A percentile compares a stretch with the other conserved stretches of the same genome.
phyloP scores from a whole-genome alignment of 352 stramenopile genomes.

The Globisporangium heterothallicum region DNA sequence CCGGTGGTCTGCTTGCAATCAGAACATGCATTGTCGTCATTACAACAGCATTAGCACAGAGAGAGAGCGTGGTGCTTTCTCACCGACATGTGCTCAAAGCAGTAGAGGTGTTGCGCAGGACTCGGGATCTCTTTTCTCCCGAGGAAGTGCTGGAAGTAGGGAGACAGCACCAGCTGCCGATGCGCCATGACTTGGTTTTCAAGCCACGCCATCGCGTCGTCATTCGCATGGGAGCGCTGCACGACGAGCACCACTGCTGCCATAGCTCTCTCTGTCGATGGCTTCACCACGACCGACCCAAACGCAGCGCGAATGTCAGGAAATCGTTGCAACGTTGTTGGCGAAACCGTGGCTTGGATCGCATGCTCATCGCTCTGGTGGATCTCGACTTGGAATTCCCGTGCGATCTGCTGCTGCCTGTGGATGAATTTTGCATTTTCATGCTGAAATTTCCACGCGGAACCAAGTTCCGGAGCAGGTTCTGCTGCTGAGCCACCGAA shows the following conservation, averaged over 20 bases:
- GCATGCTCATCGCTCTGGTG: conserved; percentile 2
- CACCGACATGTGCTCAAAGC: conserved; percentile 6
- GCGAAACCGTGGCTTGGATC: conserved; percentile 3
- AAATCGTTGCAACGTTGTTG: background rate
- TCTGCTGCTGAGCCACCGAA: background rate
- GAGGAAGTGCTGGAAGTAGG: conserved; percentile 5
- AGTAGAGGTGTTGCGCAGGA: conserved; percentile 1
- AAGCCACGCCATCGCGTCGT: background rate
- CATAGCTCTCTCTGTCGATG: background rate
- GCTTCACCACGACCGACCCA: background rate
- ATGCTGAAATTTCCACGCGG: conserved; percentile 1
- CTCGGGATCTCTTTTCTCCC: background rate
- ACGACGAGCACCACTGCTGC: conserved; percentile 3
- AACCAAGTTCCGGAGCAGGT: background rate
- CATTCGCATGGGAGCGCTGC: background rate
- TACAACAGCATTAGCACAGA: too few species aligned
- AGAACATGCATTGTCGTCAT: too few species aligned
- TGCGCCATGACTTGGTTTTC: background rate
- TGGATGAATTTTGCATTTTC: conserved; percentile 4
- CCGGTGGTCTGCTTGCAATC: background rate
- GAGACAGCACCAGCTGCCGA: conserved; percentile 1
- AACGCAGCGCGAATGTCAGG: background rate
- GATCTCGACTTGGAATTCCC: conserved; percentile 1
- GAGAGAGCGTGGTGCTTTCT: too few species aligned
- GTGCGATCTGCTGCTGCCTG: background rate